Conservation (phyloP, 2,329 filamentous ascomycete genomes). For the Alternaria triticina region DNA sequence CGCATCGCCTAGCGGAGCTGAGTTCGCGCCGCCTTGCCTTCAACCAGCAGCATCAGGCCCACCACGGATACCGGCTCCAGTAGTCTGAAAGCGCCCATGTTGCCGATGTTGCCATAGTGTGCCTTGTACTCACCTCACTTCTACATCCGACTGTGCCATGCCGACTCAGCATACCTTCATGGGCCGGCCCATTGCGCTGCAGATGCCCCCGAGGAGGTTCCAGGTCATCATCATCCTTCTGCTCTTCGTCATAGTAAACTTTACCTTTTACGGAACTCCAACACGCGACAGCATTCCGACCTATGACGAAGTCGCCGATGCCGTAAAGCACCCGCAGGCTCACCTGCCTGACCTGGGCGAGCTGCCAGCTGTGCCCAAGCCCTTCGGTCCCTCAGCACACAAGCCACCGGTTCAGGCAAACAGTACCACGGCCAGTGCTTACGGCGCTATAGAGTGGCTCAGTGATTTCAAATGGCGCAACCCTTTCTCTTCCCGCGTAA, state of each 20-base stretch:
- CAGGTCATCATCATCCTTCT: constrained; percentile 51
- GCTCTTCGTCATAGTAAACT: constrained; percentile 37
- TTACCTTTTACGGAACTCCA: constrained; percentile 49
- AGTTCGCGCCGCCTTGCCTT: not conserved
- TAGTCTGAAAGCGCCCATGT: constrained; percentile 2
- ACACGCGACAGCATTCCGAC: constrained; percentile 45
- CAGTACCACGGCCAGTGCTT: constrained; percentile 64
- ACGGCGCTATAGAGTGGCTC: constrained; percentile 81
- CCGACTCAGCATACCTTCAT: constrained; percentile 42
- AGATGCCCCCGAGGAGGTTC: constrained; percentile 54
- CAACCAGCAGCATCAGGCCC: constrained; percentile 3
- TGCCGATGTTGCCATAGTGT: constrained; percentile 16
- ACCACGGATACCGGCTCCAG: constrained; percentile 19
- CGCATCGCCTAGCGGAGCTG: not conserved
- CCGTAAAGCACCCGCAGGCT: constrained; percentile 49
- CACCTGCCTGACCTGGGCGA: constrained; percentile 37
- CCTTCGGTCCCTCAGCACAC: constrained; percentile 73
- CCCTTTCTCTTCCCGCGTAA: constrained; percentile 82
- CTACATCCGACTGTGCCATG: constrained; percentile 27
- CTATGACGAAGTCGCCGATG: constrained; percentile 44
- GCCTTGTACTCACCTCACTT: not conserved
- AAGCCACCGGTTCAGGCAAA: constrained; percentile 78
- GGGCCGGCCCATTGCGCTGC: constrained; percentile 41
- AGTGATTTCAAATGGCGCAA: constrained; percentile 89
- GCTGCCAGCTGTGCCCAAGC: constrained; percentile 58